Conservation (phyloP, 2,329 filamentous ascomycete genomes). For the Trichophyton simii region DNA sequence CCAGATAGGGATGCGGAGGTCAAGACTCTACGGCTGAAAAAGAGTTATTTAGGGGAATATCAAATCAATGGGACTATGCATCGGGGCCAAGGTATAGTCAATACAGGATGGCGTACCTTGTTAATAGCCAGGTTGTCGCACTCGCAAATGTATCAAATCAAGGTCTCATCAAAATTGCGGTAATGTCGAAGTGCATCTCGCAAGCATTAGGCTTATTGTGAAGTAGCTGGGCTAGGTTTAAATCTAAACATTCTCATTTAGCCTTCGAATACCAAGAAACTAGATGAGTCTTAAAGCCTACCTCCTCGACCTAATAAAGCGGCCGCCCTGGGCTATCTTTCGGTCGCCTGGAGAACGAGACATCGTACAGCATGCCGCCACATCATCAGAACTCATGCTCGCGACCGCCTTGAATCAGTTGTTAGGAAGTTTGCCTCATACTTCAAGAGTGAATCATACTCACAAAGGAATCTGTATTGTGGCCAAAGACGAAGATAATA, state of each 20-base stretch:
- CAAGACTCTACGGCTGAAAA: neutral
- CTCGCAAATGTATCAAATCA: neutral
- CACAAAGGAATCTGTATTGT: constrained; percentile 80
- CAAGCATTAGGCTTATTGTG: neutral
- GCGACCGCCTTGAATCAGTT: constrained; percentile 52
- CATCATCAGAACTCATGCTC: constrained; percentile 72
- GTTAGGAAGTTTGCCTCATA: neutral
- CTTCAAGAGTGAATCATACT: constrained; percentile 15
- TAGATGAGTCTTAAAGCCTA: constrained; percentile 11
- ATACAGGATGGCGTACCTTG: neutral
- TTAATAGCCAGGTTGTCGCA: neutral
- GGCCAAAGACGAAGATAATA: constrained; percentile 79
- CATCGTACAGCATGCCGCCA: constrained; percentile 70
- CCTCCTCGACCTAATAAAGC: constrained; percentile 20
- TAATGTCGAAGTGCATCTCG: neutral
- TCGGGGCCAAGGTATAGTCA: neutral
- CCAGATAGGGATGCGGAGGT: neutral
- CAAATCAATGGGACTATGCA: neutral
- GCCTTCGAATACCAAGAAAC: neutral
- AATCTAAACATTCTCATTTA: neutral
- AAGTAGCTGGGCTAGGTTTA: neutral
- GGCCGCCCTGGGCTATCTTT: constrained; percentile 38
- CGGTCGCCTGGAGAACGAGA: constrained; percentile 53
- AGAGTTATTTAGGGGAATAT: neutral
- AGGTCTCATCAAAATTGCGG: neutral